phyloP scores from a whole-genome alignment of 192 early-diverging fungal species.

The Phlyctochytrium bullatum region DNA sequence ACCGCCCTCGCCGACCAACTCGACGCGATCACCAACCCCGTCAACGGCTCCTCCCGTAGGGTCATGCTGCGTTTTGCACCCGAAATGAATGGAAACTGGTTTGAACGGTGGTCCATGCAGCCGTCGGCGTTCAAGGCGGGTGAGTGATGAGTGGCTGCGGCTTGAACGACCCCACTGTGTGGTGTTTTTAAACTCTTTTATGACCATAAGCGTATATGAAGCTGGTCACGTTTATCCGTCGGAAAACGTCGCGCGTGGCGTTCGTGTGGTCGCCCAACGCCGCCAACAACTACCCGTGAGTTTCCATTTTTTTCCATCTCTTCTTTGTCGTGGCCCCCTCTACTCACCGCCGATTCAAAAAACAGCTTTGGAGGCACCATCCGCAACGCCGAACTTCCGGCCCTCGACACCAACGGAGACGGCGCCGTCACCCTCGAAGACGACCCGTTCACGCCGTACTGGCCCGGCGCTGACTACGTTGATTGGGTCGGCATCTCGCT shows the following conservation, averaged over 20 bases:
- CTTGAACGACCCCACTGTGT: too few relatives aligned
- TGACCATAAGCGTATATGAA: background rate
- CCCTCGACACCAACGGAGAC: slow-evolving; percentile 10
- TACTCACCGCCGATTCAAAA: too few relatives aligned
- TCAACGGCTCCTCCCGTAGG: slow-evolving; percentile 2
- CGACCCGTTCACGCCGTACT: slow-evolving; percentile 21
- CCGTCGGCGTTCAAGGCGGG: background rate
- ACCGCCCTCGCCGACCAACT: slow-evolving; percentile 27
- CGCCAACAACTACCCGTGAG: slow-evolving; percentile 33
- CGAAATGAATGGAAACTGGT: slow-evolving; percentile 38
- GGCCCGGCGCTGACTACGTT: slow-evolving; percentile 36
- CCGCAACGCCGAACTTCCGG: background rate
- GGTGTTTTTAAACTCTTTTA: too few relatives aligned
- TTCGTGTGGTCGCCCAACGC: slow-evolving; percentile 24
- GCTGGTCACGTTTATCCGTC: background rate
- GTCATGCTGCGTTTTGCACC: slow-evolving; percentile 25
- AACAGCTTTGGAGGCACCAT: background rate
- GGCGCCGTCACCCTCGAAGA: background rate
- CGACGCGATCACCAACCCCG: slow-evolving; percentile 17
- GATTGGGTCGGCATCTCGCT: slow-evolving; percentile 18
- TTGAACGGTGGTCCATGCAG: background rate
- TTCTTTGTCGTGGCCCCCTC: too few relatives aligned
- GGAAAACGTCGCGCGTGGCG: background rate
- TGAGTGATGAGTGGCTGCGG: too few relatives aligned
- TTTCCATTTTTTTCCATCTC: too few relatives aligned